phyloP scores from a whole-genome alignment of 1,139 yeast genomes.

The Blastobotrys capitulatus region DNA sequence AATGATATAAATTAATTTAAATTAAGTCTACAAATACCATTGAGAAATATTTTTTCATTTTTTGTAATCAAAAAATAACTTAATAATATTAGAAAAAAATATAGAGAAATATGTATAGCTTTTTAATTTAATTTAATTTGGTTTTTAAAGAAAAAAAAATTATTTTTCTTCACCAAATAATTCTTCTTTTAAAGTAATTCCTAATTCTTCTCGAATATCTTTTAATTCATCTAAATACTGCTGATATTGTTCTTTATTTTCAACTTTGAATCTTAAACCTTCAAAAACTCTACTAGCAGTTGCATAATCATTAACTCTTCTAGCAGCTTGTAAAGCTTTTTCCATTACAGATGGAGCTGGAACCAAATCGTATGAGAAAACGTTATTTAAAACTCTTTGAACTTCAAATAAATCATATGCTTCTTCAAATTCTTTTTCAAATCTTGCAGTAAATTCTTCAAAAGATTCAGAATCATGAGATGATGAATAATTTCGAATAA shows the following conservation, averaged over 20 bases:
- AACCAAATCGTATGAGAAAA: constrained; percentile 96
- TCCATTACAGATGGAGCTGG: constrained; percentile 97
- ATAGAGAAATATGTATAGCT: neutral
- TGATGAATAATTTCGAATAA: constrained; percentile 48
- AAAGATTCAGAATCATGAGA: constrained; percentile 84
- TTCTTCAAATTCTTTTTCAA: constrained; percentile 94
- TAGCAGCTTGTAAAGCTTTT: constrained; percentile 94
- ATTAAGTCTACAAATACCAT: no score
- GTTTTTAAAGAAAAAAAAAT: no score
- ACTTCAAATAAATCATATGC: constrained; percentile 98
- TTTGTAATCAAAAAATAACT: neutral
- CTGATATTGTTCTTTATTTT: constrained; percentile 85
- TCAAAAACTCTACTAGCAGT: constrained; percentile 98
- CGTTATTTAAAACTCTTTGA: constrained; percentile 89
- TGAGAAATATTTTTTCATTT: no score
- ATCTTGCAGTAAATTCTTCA: constrained; percentile 89
- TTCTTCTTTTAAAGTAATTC: constrained; percentile 89
- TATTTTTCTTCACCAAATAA: constrained; percentile 44
- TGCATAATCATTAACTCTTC: constrained; percentile 98
- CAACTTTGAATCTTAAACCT: constrained; percentile 89
- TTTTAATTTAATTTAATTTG: neutral
- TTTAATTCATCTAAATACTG: constrained; percentile 95
- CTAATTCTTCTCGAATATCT: constrained; percentile 86
- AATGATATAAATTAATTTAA: no score
- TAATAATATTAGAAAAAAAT: neutral